phyloP scores from a whole-genome alignment of 116 monocot species.

The Cymodocea nodosa region DNA sequence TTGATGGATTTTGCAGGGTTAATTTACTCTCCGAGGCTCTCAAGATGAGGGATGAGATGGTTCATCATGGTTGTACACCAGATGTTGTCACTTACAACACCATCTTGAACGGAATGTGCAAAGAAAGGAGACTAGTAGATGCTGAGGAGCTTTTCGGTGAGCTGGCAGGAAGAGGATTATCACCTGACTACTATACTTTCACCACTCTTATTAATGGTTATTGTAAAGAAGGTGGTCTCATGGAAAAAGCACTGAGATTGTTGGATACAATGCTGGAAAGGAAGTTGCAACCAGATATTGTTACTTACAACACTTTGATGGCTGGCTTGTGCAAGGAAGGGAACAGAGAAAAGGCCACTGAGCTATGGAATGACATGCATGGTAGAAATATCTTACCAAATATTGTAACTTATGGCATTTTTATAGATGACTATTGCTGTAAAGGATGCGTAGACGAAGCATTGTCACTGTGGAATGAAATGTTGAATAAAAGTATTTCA shows the following conservation, averaged over 20 bases:
- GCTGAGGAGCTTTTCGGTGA: constrained; percentile 53
- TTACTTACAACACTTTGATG: constrained; percentile 78
- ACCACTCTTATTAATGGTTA: constrained; percentile 78
- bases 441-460: constrained; percentile 52
- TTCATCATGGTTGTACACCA: constrained; percentile 37
- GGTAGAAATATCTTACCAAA: constrained; percentile 49
- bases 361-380: constrained; percentile 68
- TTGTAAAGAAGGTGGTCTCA: constrained; percentile 45
- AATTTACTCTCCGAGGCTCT: constrained; percentile 48
- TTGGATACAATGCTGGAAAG: constrained; percentile 43
- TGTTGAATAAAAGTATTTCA: constrained; percentile 40
- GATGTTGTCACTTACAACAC: constrained; percentile 84
- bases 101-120: constrained; percentile 66
- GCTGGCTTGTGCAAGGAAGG: constrained; percentile 77
- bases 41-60: constrained; percentile 68
- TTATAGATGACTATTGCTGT: constrained; percentile 52
- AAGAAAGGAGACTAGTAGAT: constrained; percentile 41
- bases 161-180: constrained; percentile 62
- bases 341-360: constrained; percentile 48
- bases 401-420: constrained; percentile 53
- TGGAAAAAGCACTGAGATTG: constrained; percentile 39
- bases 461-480: constrained; percentile 58
- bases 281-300: constrained; percentile 64
- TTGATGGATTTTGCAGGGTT: constrained; percentile 57
- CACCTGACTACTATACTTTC: constrained; percentile 61